Evolutionary conservation across 768 basidiomycete genomes (phyloP).

Genomic region (Naganishia kalamii): DNA sequence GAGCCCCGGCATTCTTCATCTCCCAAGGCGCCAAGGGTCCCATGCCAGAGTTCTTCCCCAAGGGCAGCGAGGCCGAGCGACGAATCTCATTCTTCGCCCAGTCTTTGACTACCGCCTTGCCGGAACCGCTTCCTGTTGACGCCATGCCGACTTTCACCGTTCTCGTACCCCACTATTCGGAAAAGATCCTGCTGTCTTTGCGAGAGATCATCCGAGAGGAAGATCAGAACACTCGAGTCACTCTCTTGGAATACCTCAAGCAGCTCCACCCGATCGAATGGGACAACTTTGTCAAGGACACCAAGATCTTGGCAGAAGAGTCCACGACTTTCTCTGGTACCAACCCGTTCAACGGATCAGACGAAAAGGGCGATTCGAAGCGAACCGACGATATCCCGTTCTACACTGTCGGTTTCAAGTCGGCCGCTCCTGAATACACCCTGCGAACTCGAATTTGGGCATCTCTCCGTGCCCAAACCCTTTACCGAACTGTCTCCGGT

Average conservation of each 20-base stretch:
- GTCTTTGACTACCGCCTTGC: slow-evolving; percentile 89
- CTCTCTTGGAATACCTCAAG: slow-evolving; percentile 94
- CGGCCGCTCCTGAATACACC: slow-evolving; percentile 94
- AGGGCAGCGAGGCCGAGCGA: slow-evolving; percentile 89
- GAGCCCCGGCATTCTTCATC: slow-evolving; percentile 97
- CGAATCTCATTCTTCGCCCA: slow-evolving; percentile 99
- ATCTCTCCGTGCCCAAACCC: slow-evolving; percentile 92
- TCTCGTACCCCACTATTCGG: slow-evolving; percentile 94
- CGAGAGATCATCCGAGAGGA: slow-evolving; percentile 98
- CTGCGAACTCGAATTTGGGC: slow-evolving; percentile 99
- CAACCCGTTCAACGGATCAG: slow-evolving; percentile 59
- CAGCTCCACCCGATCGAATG: slow-evolving; percentile 96
- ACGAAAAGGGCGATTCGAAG: slow-evolving; percentile 64
- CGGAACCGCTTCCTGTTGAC: slow-evolving; percentile 87
- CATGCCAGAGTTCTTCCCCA: slow-evolving; percentile 82
- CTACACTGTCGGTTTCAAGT: slow-evolving; percentile 98
- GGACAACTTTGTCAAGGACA: slow-evolving; percentile 99
- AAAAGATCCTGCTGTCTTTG: slow-evolving; percentile 95
- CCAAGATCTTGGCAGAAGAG: slow-evolving; percentile 96
- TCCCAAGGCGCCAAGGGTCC: slow-evolving; percentile 82
- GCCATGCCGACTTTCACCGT: slow-evolving; percentile 99
- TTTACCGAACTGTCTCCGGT: slow-evolving; percentile 96
- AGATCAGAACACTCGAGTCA: slow-evolving; percentile 93
- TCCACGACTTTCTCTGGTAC: slow-evolving; percentile 65
- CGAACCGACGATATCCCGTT: slow-evolving; percentile 91